These are phyloP conservation scores for Gaeumannomyces tritici DNA, from an alignment of 2,329 filamentous ascomycete genomes.

Conservation along the genomic window DNA sequence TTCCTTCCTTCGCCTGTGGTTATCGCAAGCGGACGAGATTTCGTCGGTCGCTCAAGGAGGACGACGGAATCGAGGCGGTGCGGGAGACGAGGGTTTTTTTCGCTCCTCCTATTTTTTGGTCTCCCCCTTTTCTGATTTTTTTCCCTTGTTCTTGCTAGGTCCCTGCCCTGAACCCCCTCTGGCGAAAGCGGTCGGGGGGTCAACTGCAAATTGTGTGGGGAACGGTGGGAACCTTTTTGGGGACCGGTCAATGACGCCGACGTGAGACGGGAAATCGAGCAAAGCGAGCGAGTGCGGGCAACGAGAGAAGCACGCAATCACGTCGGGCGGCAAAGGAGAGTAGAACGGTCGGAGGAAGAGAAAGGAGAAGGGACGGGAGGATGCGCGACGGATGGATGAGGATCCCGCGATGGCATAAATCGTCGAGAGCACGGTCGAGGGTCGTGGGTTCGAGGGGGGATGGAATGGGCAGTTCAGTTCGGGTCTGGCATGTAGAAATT, in stretches of 20 bases:
- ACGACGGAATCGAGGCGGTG: not conserved
- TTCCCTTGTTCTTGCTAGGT: not conserved
- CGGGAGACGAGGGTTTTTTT: not conserved
- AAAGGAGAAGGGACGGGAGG: not conserved
- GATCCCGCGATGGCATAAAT: conserved; percentile 2
- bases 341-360: not conserved
- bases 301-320: not conserved
- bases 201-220: conserved; percentile 2
- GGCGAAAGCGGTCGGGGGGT: conserved; percentile 1
- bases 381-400: not conserved
- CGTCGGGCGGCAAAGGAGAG: not conserved
- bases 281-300: not conserved
- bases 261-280: not conserved
- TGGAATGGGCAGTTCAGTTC: not conserved
- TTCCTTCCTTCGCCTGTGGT: not conserved
- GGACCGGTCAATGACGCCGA: not conserved
- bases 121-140: not conserved
- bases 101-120: not conserved
- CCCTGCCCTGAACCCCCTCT: conserved; percentile 2
- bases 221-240: not conserved
- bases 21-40: not conserved
- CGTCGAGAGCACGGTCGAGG: not conserved
- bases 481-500: conserved; percentile 1
- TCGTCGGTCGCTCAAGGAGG: not conserved
- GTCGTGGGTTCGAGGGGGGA: not conserved